Conservation (phyloP, 768 basidiomycete species). For the Collybia sordida region DNA sequence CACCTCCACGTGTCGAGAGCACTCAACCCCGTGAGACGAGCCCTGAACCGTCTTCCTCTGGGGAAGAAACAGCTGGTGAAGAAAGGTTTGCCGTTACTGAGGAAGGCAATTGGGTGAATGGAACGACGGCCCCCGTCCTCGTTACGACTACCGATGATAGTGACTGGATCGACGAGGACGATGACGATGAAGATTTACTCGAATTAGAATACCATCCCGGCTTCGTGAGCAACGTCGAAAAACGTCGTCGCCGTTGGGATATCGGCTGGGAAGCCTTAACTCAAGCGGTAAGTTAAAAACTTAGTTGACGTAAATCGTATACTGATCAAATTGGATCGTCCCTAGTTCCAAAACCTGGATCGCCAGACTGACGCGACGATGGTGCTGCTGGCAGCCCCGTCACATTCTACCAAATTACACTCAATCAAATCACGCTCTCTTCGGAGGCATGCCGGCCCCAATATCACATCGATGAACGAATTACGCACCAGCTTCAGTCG, state of each 20-base stretch:
- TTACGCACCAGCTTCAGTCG: slow-evolving; percentile 60
- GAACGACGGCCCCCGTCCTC: slow-evolving; percentile 12
- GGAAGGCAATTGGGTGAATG: slow-evolving; percentile 37
- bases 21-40: slow-evolving; percentile 83
- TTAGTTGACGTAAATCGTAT: neutral
- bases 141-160: slow-evolving; percentile 41
- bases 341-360: slow-evolving; percentile 75
- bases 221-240: slow-evolving; percentile 65
- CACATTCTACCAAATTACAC: slow-evolving; percentile 68
- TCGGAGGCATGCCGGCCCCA: slow-evolving; percentile 50
- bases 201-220: slow-evolving; percentile 77
- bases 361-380: slow-evolving; percentile 81
- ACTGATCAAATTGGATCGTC: neutral
- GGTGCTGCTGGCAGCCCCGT: slow-evolving; percentile 71
- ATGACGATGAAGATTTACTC: slow-evolving; percentile 68
- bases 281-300: slow-evolving; percentile 55
- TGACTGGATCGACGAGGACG: slow-evolving; percentile 77
- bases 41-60: slow-evolving; percentile 72
- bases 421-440: slow-evolving; percentile 67
- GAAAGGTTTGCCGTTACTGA: slow-evolving; percentile 38
- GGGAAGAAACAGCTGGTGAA: slow-evolving; percentile 81
- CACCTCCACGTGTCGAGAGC: slow-evolving; percentile 78
- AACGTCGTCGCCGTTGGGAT: slow-evolving; percentile 72
- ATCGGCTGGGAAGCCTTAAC: slow-evolving; percentile 72
- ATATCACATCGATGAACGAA: slow-evolving; percentile 47